Conservation (phyloP, 1,139 yeast genomes). For the Blastobotrys indianensis region DNA sequence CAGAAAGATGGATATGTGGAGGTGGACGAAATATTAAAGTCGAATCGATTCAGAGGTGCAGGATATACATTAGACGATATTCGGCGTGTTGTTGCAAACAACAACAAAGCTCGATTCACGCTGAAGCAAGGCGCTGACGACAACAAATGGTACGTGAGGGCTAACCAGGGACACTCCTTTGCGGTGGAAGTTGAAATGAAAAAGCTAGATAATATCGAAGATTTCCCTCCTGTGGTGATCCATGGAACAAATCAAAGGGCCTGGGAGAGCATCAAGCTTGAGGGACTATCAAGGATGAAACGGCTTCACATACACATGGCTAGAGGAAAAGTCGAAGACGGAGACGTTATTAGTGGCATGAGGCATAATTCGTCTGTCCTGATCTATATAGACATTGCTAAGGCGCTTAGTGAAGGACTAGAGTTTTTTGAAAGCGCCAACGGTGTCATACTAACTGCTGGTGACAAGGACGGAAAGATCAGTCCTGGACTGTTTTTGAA, state of each 20-base stretch:
- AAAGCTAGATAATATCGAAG: slow-evolving; percentile 24
- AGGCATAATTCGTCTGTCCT: slow-evolving; percentile 53
- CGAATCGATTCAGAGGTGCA: slow-evolving; percentile 50
- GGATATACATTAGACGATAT: slow-evolving; percentile 48
- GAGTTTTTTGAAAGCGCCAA: slow-evolving; percentile 60
- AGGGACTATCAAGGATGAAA: slow-evolving; percentile 63
- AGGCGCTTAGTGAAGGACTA: slow-evolving; percentile 44
- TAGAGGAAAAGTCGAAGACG: slow-evolving; percentile 37
- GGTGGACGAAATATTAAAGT: slow-evolving; percentile 47
- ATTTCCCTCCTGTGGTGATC: slow-evolving; percentile 41
- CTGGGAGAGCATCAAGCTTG: slow-evolving; percentile 45
- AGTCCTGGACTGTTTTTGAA: slow-evolving; percentile 42
- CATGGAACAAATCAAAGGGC: slow-evolving; percentile 74
- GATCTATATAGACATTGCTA: slow-evolving; percentile 54
- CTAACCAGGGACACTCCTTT: slow-evolving; percentile 89
- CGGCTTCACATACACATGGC: slow-evolving; percentile 86
- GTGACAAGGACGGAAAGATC: slow-evolving; percentile 52
- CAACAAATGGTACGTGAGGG: slow-evolving; percentile 50
- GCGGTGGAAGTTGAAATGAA: slow-evolving; percentile 38
- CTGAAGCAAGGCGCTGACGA: slow-evolving; percentile 3
- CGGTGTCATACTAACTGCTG: slow-evolving; percentile 66
- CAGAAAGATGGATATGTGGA: slow-evolving; percentile 62
- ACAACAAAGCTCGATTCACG: slow-evolving; percentile 55
- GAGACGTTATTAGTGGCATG: slow-evolving; percentile 62
- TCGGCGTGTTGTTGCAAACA: slow-evolving; percentile 51